Evolutionary conservation across 2,329 filamentous ascomycete genomes (phyloP).

Genomic region (Venturiaceae sp.): DNA sequence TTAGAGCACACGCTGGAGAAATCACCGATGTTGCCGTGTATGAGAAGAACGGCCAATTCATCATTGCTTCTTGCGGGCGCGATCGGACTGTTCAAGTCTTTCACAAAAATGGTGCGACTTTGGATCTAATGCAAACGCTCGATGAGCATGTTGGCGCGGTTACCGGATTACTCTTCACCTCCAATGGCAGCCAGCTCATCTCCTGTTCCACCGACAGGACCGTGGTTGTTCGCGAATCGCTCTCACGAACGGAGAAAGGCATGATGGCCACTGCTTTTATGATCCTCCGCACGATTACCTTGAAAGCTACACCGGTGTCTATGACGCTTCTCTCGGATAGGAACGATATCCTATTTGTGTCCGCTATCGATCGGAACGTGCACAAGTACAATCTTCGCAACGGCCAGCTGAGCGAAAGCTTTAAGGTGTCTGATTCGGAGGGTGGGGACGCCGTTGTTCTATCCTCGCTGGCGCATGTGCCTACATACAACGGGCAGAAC

Average conservation of each 20-base stretch:
- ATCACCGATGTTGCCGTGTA: constrained; percentile 72
- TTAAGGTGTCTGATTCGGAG: constrained; percentile 75
- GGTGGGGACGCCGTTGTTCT: constrained; percentile 74
- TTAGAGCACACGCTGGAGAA: constrained; percentile 79
- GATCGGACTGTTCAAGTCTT: constrained; percentile 96
- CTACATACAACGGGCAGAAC: constrained; percentile 48
- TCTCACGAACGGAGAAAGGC: constrained; percentile 54
- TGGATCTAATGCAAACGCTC: constrained; percentile 81
- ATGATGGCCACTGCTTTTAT: constrained; percentile 62
- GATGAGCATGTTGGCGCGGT: constrained; percentile 87
- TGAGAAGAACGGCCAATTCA: constrained; percentile 45
- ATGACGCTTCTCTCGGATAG: constrained; percentile 63
- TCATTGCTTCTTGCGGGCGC: constrained; percentile 75
- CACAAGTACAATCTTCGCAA: constrained; percentile 52
- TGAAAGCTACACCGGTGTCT: constrained; percentile 81
- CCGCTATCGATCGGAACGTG: constrained; percentile 53
- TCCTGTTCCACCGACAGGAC: constrained; percentile 87
- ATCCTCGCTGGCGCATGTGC: constrained; percentile 59
- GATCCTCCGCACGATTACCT: constrained; percentile 63
- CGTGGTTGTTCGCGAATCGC: constrained; percentile 69
- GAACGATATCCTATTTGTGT: constrained; percentile 44
- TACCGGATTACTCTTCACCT: constrained; percentile 63
- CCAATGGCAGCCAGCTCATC: constrained; percentile 60
- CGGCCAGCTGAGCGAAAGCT: constrained; percentile 60
- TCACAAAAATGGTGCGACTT: constrained; percentile 44